Percentiles rank a stretch among this genome's conserved stretches.
Conservation (phyloP, 306 rosid genomes). For the Heteromeles arbutifolia region DNA sequence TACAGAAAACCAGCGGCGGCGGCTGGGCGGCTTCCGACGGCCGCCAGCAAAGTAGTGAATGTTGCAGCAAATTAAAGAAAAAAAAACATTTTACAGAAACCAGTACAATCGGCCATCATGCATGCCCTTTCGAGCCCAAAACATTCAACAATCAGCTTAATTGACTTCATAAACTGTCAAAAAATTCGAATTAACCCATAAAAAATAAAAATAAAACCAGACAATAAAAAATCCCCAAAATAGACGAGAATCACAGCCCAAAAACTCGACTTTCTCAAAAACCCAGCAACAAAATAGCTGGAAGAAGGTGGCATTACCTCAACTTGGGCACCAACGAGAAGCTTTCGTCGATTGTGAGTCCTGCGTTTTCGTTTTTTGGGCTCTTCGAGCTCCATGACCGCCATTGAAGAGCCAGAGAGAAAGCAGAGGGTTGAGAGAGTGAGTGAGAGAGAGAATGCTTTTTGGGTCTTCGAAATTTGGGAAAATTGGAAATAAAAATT, state of each 20-base stretch:
- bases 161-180: background rate
- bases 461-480: background rate
- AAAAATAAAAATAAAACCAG: background rate
- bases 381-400: constrained; percentile 12
- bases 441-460: too few relatives aligned
- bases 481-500: background rate
- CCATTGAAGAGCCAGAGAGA: constrained; percentile 22
- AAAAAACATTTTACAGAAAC: background rate
- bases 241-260: background rate
- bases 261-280: background rate
- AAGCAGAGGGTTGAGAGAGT: background rate
- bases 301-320: constrained; percentile 31
- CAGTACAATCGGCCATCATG: background rate
- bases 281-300: background rate
- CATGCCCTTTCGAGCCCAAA: background rate
- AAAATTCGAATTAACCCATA: too few relatives aligned
- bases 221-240: background rate
- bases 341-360: constrained; percentile 5
- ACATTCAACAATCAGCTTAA: background rate
- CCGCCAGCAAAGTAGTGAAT: background rate
- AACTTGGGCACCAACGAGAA: constrained; percentile 19
- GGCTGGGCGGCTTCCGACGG: background rate
- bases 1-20: background rate
- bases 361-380: constrained; percentile 15
- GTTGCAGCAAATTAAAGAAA: background rate